Percentiles rank a stretch among this genome's conserved stretches.
Conservation (phyloP, 2,329 filamentous ascomycete species). For the Gaeumannomyces tritici region DNA sequence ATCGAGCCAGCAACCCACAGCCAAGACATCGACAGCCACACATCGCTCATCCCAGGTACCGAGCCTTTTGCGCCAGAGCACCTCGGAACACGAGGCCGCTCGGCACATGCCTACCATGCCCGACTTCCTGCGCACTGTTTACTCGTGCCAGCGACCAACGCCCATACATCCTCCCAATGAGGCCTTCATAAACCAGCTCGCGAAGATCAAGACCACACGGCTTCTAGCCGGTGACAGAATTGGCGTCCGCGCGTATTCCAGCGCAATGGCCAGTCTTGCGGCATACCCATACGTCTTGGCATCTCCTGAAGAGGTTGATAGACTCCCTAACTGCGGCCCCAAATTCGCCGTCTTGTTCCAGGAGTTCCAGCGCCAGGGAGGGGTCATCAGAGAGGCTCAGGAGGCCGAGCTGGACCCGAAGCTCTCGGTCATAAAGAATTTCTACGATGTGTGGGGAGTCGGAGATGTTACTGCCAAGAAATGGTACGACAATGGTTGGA, state of each 20-base stretch:
- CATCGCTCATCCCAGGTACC: constrained; percentile 12
- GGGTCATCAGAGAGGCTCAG: constrained; percentile 48
- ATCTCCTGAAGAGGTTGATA: constrained; percentile 31
- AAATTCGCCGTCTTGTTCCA: constrained; percentile 73
- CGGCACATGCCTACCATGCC: constrained; percentile 54
- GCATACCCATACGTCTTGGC: constrained; percentile 59
- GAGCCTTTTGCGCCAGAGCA: constrained; percentile 56
- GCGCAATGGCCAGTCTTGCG: constrained; percentile 71
- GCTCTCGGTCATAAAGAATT: constrained; percentile 55
- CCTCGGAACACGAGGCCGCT: constrained; percentile 63
- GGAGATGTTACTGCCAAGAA: constrained; percentile 70
- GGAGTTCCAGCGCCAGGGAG: constrained; percentile 57
- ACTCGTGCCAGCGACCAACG: constrained; percentile 75
- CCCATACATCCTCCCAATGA: constrained; percentile 62
- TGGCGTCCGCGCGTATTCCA: constrained; percentile 78
- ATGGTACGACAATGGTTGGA: constrained; percentile 74
- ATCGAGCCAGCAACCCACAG: neutral
- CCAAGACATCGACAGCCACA: constrained; percentile 2
- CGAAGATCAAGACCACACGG: constrained; percentile 63
- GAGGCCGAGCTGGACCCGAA: constrained; percentile 55
- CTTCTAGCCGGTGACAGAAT: constrained; percentile 66
- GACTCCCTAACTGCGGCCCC: constrained; percentile 68
- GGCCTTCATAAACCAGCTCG: constrained; percentile 63
- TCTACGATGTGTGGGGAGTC: constrained; percentile 89
- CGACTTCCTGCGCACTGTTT: constrained; percentile 53